phyloP scores from a whole-genome alignment of 495 filamentous ascomycete species.

The Aspergillus egyptiacus region DNA sequence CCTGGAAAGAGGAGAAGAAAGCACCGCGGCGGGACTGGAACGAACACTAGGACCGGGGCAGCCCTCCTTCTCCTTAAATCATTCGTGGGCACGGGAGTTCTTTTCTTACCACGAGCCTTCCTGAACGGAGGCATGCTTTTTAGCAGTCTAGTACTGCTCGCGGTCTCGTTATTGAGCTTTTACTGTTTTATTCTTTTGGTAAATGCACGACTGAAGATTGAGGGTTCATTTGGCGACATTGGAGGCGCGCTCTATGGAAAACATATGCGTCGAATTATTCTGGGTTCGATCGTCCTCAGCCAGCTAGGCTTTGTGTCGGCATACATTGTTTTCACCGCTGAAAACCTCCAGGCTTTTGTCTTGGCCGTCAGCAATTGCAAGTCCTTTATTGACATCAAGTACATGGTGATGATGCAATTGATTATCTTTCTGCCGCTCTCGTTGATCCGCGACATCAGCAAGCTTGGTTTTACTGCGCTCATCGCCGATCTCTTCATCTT shows the following conservation, averaged over 20 bases:
- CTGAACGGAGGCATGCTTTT: constrained; percentile 97
- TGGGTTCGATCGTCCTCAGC: constrained; percentile 84
- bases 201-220: constrained; percentile 72
- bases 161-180: constrained; percentile 78
- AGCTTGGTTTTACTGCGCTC: constrained; percentile 83
- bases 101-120: constrained; percentile 89
- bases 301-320: constrained; percentile 94
- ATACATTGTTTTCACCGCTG: constrained; percentile 97
- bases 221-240: constrained; percentile 93
- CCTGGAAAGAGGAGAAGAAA: constrained; percentile 62
- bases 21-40: constrained; percentile 62
- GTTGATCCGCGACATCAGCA: constrained; percentile 89
- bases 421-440: constrained; percentile 89
- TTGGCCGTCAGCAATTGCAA: constrained; percentile 75
- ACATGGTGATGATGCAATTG: constrained; percentile 87
- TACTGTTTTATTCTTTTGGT: constrained; percentile 95
- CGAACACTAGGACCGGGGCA: constrained; percentile 65
- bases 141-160: constrained; percentile 80
- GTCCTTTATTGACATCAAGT: constrained; percentile 75
- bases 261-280: constrained; percentile 80
- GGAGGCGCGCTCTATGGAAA: constrained; percentile 87
- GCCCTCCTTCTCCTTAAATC: constrained; percentile 85
- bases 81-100: constrained; percentile 95
- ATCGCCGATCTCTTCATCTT: constrained; percentile 92
- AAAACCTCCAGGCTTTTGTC: constrained; percentile 93